Evolutionary conservation across 192 early-diverging fungal genomes (phyloP), one percentile per base, ranked within the genome.

Genomic region (Linnemannia elongata): DNA sequence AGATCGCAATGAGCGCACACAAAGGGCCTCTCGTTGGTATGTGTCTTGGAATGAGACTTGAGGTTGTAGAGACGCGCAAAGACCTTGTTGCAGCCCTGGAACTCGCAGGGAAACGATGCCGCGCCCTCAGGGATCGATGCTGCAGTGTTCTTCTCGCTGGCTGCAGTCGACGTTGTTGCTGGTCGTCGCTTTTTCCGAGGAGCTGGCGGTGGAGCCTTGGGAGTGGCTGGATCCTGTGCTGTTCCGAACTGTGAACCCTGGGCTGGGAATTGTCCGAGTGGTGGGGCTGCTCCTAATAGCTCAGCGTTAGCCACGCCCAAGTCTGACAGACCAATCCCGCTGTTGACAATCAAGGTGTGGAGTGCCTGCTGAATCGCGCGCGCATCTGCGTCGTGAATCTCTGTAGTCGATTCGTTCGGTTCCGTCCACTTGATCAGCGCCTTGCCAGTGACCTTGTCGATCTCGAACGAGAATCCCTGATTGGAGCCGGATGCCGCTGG

Each of bases 21-120:
- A 88, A 92, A 95, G 35, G 94, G 94, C n/a, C 94, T 90, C 78
- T 96, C 95, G 15, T 90, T 85, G 27, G 94, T 93, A 79, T 96
- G 95, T 5, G 94, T 95, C 75, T 93, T 87, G n/a, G 91, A 89
- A 83, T 96, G 95, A 38, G 94, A 95, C 74, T 93, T 93, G 52
- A 96, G 90, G 71, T 96, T 95, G 81, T 96, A 94, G 52, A 91
- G 91, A 18, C 94, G 91, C 74, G 92, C 92, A 83, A 96, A 96
- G n/a, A 92, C 90, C 78, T 94, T 91, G 73, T 89, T 90, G 78
- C 95, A 96, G 38, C 89, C 92, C 42, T 83, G 54, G 55, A 81
- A 79, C 52, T 80, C 68, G 72, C 85, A 87, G 20, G 79, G 85
- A 44, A 76, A 87, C 22, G 71, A 85, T 6, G 79, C 52, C 0